Conservation (phyloP, 306 rosid genomes). For the Fagus crenata region DNA sequence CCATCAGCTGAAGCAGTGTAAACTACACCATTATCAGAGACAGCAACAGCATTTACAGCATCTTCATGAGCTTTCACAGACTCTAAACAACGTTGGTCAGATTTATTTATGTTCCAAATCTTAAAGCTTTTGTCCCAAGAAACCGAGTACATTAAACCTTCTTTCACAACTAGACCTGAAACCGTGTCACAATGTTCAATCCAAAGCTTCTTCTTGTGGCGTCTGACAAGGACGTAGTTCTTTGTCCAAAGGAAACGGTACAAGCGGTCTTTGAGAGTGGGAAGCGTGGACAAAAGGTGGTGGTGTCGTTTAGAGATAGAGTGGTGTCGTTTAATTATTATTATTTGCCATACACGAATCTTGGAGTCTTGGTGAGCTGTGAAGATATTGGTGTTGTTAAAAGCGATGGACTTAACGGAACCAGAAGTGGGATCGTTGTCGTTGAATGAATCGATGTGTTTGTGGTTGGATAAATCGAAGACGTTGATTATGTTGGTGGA, state of each 20-base stretch:
- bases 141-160: conserved; percentile 45
- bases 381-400: conserved; percentile 40
- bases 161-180: conserved; percentile 41
- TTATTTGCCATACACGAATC: conserved; percentile 56
- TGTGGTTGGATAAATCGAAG: conserved; percentile 38
- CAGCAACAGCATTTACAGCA: conserved; percentile 58
- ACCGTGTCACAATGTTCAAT: conserved; percentile 64
- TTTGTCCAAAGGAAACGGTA: conserved; percentile 43
- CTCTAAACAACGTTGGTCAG: conserved; percentile 44
- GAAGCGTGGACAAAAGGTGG: conserved; percentile 50
- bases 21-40: conserved; percentile 39
- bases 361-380: conserved; percentile 73
- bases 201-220: conserved; percentile 54
- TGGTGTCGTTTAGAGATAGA: conserved; percentile 41
- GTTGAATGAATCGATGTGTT: conserved; percentile 47
- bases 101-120: conserved; percentile 44
- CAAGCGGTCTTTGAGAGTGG: conserved; percentile 51
- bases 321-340: conserved; percentile 31
- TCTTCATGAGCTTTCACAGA: conserved; percentile 64
- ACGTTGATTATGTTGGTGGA: conserved; percentile 55
- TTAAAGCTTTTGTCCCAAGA: conserved; percentile 69
- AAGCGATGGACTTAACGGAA: conserved; percentile 58
- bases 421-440: conserved; percentile 40
- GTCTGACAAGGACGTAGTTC: conserved; percentile 48
- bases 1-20: conserved; percentile 70